These are phyloP conservation scores for Mycena rebaudengoi DNA, from an alignment of 768 basidiomycete genomes.

Conservation along the genomic window DNA sequence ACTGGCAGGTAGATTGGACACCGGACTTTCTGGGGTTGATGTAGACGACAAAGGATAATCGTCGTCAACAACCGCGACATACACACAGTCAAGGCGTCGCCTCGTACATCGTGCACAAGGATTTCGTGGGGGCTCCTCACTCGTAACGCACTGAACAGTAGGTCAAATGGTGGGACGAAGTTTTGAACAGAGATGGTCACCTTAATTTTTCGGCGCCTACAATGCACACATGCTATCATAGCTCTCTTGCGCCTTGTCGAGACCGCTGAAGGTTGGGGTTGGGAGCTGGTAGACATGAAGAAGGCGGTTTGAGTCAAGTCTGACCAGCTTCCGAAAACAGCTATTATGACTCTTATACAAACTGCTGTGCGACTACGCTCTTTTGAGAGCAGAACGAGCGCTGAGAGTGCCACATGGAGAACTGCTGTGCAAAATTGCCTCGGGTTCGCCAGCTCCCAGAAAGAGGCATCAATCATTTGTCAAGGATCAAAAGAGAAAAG, in stretches of 20 bases:
- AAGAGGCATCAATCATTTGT: constrained; percentile 19
- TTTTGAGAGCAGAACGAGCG: constrained; percentile 15
- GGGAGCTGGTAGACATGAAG: not conserved
- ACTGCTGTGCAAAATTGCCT: constrained; percentile 28
- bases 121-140: constrained; percentile 32
- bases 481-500: not conserved
- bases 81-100: constrained; percentile 47
- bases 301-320: no score
- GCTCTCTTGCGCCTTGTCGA: constrained; percentile 44
- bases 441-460: constrained; percentile 19
- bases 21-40: constrained; percentile 11
- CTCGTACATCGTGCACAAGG: constrained; percentile 53
- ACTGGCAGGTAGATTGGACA: not conserved
- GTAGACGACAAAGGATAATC: constrained; percentile 5
- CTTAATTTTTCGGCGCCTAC: constrained; percentile 65
- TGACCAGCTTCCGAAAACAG: no score
- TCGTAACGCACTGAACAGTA: constrained; percentile 38
- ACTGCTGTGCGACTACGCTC: constrained; percentile 23
- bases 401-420: constrained; percentile 21
- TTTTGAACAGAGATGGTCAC: constrained; percentile 38
- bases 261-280: constrained; percentile 15
- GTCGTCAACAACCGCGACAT: constrained; percentile 50
- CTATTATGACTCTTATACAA: constrained; percentile 16
- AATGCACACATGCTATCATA: constrained; percentile 62
- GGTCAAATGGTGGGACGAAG: not conserved